A percentile compares a stretch with the other conserved stretches of the same genome.
Conservation (phyloP, 2,329 filamentous ascomycete species). For the Botrytis squamosa region DNA sequence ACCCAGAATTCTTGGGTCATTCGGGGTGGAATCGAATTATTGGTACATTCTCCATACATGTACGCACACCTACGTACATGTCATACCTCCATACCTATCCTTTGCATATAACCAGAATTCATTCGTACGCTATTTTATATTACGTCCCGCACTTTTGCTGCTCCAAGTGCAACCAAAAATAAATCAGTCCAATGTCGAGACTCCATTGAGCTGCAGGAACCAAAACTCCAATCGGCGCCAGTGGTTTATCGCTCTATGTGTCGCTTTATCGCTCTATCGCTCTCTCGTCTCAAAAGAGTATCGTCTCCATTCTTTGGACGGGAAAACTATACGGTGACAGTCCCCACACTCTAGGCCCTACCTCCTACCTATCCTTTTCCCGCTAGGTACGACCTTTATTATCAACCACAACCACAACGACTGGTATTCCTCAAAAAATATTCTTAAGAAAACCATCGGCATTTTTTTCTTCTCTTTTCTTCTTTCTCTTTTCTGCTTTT, state of each 20-base stretch:
- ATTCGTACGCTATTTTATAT: not conserved
- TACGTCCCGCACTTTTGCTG: constrained; percentile 19
- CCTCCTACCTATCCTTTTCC: constrained; percentile 28
- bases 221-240: constrained; percentile 24
- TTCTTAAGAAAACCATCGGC: constrained; percentile 11
- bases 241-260: constrained; percentile 26
- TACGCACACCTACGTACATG: not conserved
- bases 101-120: not conserved
- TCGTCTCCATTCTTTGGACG: constrained; percentile 29
- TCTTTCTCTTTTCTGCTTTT: constrained; percentile 26
- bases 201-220: constrained; percentile 28
- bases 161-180: constrained; percentile 21
- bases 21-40: not conserved
- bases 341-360: constrained; percentile 32
- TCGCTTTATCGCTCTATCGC: not conserved
- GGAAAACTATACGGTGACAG: constrained; percentile 28
- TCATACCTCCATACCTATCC: not conserved
- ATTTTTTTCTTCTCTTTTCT: constrained; percentile 9
- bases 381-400: constrained; percentile 19
- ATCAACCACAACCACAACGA: constrained; percentile 15
- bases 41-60: constrained; percentile 10
- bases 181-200: constrained; percentile 13
- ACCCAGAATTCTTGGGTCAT: not conserved
- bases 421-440: constrained; percentile 10
- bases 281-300: constrained; percentile 23